Evolutionary conservation across 1,284 basidiomycete species (phyloP), one percentile per base, ranked within the genome.

Genomic region (Rhodotorula sp.): DNA sequence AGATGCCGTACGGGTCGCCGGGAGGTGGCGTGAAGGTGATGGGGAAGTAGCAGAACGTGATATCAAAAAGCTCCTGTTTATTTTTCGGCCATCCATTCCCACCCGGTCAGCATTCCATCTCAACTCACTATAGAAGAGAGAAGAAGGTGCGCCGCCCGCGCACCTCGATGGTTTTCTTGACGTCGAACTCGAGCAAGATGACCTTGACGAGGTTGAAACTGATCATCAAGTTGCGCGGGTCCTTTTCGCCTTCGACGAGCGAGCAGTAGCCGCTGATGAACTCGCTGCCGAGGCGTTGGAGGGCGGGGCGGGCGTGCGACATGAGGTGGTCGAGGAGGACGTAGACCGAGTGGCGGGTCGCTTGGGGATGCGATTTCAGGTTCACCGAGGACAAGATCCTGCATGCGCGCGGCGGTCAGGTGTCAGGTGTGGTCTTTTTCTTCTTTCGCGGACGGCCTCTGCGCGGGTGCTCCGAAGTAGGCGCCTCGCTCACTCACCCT

Each of bases 1-100:
- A 91, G 74, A 99, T 97, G 12, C 91, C 91, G 81, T 96, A 96
- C 5, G 94, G 93, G 79, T 98, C 95, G 77, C 95, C 91, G 1
- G 93, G 91, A 10, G 95, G 93, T 18, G 95, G 93, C 65, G 91
- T 88, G 84, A 97, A 99, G 1, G 93, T 93, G 76, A 99, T 99
- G 1, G 97, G 97, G 82, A 98, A 99, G 82, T 99, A 99, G 82
- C 97, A 99, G 82, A 95, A 99, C 0, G 90, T 91, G 79, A 98
- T 89, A 79, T 99, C 93, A 83, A 97, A 99, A 70, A 99, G 84
- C 69, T 90, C 87, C 92, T 96, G 78, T 18, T 8, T n/a, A 29
- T 1, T 3, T 7, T 10, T 39, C 34, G 34, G 34, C 34, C 34
- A 39, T 43, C 39, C 39, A 43, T 43, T 43, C 39, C 39, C 39